Percentiles rank a stretch among this genome's conserved stretches.
These are phyloP conservation scores for Ulota crispa DNA, from an alignment of 225 moss, liverwort and hornwort genomes.

Conservation along the genomic window DNA sequence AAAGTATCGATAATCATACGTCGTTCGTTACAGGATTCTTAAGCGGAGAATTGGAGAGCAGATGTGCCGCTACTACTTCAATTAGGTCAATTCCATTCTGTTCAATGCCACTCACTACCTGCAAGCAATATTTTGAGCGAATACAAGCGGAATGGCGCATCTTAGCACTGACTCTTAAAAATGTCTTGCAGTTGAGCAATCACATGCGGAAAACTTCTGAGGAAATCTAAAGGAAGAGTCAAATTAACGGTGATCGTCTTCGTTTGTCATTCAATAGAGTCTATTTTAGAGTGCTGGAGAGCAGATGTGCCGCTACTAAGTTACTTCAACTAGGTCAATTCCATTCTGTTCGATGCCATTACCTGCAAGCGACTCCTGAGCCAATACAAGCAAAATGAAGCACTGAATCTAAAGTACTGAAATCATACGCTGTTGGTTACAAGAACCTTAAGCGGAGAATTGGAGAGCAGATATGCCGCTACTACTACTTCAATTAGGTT, in stretches of 20 bases:
- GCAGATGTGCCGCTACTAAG: not conserved
- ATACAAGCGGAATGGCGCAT: not conserved
- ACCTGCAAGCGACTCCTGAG: not conserved
- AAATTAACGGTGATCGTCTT: not conserved
- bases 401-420: not conserved
- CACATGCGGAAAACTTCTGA: not conserved
- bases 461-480: not conserved
- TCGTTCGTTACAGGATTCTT: not conserved
- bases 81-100: no score
- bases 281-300: not conserved
- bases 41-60: not conserved
- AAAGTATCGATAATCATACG: not conserved
- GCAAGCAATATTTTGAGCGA: no score
- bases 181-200: not conserved
- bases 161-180: not conserved
- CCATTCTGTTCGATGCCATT: not conserved
- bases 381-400: not conserved
- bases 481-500: no score
- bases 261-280: not conserved
- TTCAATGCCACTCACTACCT: no score
- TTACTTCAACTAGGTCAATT: not conserved
- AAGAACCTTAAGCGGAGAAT: not conserved
- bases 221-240: not conserved
- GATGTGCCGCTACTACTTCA: not conserved
- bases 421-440: not conserved